These are phyloP conservation scores for Rhizophagus clarus DNA, from an alignment of 192 early-diverging fungal genomes.

Conservation along the genomic window DNA sequence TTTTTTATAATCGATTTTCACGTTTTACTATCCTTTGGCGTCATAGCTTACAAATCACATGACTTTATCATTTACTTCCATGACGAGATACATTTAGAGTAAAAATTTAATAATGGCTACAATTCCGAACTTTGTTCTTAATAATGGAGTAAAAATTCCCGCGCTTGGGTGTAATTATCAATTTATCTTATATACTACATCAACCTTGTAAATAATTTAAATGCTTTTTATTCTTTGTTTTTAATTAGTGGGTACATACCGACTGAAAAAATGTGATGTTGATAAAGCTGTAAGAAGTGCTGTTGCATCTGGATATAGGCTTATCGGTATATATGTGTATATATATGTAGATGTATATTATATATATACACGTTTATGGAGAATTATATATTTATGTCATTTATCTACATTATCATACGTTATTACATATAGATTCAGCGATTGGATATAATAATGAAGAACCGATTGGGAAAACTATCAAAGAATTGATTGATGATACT, in stretches of 20 bases:
- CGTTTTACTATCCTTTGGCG: too few relatives aligned
- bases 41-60: too few relatives aligned
- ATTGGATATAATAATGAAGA: constrained; percentile 68
- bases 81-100: too few relatives aligned
- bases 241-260: constrained; percentile 21
- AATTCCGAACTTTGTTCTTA: constrained; percentile 24
- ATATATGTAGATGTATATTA: too few relatives aligned
- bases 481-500: constrained; percentile 48
- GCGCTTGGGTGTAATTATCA: constrained; percentile 17
- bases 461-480: constrained; percentile 53
- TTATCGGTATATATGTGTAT: constrained; percentile 22
- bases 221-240: background rate
- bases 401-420: background rate
- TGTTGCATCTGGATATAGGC: constrained; percentile 17
- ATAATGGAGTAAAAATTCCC: constrained; percentile 29
- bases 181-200: background rate
- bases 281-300: constrained; percentile 6
- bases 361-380: background rate
- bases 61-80: too few relatives aligned
- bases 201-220: background rate
- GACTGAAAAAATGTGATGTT: background rate
- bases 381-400: background rate
- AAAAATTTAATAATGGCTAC: constrained; percentile 4
- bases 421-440: constrained; percentile 58
- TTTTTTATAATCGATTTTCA: too few relatives aligned